Percentiles rank a stretch among this genome's conserved stretches.
Evolutionary conservation across 805 yeast genomes (phyloP).

Genomic region (Starmera amethionina): DNA sequence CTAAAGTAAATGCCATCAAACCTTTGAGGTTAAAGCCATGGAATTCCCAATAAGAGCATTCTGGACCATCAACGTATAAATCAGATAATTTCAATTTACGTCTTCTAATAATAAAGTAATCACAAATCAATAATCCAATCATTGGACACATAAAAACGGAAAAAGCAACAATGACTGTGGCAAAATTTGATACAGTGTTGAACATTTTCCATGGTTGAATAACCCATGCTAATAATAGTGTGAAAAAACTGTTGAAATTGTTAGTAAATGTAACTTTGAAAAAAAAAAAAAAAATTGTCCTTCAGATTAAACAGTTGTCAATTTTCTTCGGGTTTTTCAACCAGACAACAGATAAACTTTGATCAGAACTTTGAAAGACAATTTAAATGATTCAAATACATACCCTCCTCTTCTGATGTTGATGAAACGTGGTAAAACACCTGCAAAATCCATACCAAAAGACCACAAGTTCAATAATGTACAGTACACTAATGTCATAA

Average conservation of each 20-base stretch:
- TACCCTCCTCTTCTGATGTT: neutral
- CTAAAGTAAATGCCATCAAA: conserved; percentile 20
- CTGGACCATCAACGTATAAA: conserved; percentile 19
- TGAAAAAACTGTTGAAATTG: conserved; percentile 14
- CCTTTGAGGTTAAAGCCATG: conserved; percentile 29
- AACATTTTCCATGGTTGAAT: conserved; percentile 33
- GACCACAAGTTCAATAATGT: conserved; percentile 26
- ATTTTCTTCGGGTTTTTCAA: too few relatives aligned
- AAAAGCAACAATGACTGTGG: conserved; percentile 25
- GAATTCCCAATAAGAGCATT: conserved; percentile 25
- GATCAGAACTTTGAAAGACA: too few relatives aligned
- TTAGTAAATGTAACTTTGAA: too few relatives aligned
- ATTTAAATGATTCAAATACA: too few relatives aligned
- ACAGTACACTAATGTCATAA: conserved; percentile 22
- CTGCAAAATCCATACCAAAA: conserved; percentile 33
- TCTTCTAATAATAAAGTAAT: conserved; percentile 22
- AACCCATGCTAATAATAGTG: conserved; percentile 22
- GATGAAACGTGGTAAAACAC: neutral
- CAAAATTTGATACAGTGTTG: conserved; percentile 25
- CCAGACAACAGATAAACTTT: too few relatives aligned
- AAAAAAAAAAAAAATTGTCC: too few relatives aligned
- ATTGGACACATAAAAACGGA: conserved; percentile 31
- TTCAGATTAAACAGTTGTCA: too few relatives aligned
- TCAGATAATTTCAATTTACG: conserved; percentile 24
- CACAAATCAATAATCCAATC: conserved; percentile 27